Conservation (phyloP, 257 asterid genomes). For the Solanum acaule region DNA sequence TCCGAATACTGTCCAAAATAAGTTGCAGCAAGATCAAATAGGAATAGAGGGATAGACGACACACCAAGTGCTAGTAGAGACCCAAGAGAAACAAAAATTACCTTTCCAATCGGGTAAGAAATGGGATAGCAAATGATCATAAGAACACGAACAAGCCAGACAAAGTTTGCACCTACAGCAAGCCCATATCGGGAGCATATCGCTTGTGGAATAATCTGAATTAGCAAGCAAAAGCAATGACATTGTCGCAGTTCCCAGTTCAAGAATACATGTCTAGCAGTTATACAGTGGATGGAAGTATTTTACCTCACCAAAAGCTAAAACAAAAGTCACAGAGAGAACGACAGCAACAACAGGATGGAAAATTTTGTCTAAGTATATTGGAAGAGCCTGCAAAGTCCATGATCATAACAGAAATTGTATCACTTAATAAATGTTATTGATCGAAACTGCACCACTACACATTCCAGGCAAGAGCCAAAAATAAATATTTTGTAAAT, state of each 20-base stretch:
- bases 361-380: slow-evolving; percentile 77
- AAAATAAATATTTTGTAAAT: not conserved
- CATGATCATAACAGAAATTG: not conserved
- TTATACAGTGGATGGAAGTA: not conserved
- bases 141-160: slow-evolving; percentile 85
- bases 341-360: slow-evolving; percentile 88
- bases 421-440: not conserved
- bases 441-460: not conserved
- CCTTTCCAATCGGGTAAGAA: slow-evolving; percentile 93
- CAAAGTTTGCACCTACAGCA: slow-evolving; percentile 93
- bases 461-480: not conserved
- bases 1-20: not conserved
- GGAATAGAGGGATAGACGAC: not conserved
- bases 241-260: not conserved
- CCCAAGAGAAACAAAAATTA: slow-evolving; percentile 3
- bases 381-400: slow-evolving; percentile 82
- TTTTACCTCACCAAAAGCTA: slow-evolving; percentile 93
- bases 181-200: slow-evolving; percentile 86
- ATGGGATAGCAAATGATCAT: slow-evolving; percentile 86
- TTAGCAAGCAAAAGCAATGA: slow-evolving; percentile 8
- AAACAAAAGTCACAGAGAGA: slow-evolving; percentile 93
- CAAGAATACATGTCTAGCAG: not conserved
- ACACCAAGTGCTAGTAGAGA: not conserved
- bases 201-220: slow-evolving; percentile 90
- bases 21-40: not conserved